Evolutionary conservation across 805 yeast genomes (phyloP), one percentile per base, ranked within the genome.

Genomic region (baker's yeast (Saccharomyces cerevisiae)): DNA sequence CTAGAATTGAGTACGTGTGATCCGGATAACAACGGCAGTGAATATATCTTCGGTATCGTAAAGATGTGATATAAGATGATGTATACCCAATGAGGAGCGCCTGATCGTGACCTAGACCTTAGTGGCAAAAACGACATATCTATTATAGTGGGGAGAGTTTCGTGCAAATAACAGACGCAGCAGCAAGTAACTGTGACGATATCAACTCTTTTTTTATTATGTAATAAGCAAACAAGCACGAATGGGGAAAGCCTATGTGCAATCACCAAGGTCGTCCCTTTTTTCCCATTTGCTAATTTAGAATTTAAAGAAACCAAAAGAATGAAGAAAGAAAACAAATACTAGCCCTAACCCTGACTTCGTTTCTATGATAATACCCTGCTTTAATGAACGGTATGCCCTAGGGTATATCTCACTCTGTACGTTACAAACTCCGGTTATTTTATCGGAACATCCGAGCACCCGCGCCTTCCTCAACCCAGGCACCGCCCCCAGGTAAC

Each of bases 21-120:
- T 21, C 43, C 22, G 22, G 36, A 22, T 8, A 27, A 11, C 48
- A 50, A 50, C 48, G 55, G 55, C 21, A 49, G 48, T 26, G 53
- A 47, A n/a, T 49, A 27, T 22, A 48, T 48, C 27, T 29, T 36
- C 9, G 52, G 52, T 1, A 50, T 41, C n/a, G 43, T 36, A 24
- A 36, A 36, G 43, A 36, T 36, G 9, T 36, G 43, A 13, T 36
- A 36, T 24, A 36, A 17, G 43, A 36, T 8, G 24, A 36, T 36
- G 43, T 36, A 36, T 17, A 36, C 6, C 43, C 43, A 36, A 36
- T 17, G 43, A 36, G 43, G 24, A 21, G 43, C 43, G 13, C 22
- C 43, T 8, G 43, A 36, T 36, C 43, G 43, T 17, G 43, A 36
- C 6, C 43, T 17, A 13, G 43, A 36, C 43, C 43, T 36, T 36